Percentiles rank a stretch among this genome's conserved stretches.
These are phyloP conservation scores for Serendipita sp. DNA, from an alignment of 768 basidiomycete species.

Conservation along the genomic window DNA sequence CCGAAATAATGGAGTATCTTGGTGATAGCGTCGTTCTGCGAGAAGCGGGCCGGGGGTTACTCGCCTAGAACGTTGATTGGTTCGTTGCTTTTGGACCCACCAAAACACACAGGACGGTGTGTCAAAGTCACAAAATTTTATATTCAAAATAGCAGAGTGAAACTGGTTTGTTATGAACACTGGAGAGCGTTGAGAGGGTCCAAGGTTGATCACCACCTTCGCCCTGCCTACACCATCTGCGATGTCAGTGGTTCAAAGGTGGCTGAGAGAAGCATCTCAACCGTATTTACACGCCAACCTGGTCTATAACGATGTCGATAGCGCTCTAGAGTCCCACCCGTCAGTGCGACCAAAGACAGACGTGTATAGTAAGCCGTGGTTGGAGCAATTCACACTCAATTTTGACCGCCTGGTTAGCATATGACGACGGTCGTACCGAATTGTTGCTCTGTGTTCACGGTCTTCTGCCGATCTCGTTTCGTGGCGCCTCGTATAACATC, in stretches of 20 bases:
- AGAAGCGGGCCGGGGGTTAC: too few species aligned
- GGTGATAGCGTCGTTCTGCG: too few species aligned
- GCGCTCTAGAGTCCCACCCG: slow-evolving; percentile 34
- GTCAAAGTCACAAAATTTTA: too few species aligned
- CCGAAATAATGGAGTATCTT: too few species aligned
- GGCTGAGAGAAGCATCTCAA: slow-evolving; percentile 50
- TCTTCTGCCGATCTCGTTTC: slow-evolving; percentile 72
- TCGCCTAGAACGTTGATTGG: too few species aligned
- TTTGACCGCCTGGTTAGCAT: slow-evolving; percentile 34
- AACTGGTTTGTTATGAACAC: not conserved
- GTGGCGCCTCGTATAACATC: slow-evolving; percentile 72
- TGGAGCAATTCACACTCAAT: slow-evolving; percentile 10
- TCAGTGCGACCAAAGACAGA: slow-evolving; percentile 65
- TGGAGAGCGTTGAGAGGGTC: not conserved
- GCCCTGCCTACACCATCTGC: not conserved
- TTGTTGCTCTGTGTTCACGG: slow-evolving; percentile 84
- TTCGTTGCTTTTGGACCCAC: too few species aligned
- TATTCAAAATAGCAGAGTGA: too few species aligned
- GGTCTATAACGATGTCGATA: slow-evolving; percentile 47
- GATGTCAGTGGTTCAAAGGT: slow-evolving; percentile 21
- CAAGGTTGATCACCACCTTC: not conserved
- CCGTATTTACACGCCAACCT: slow-evolving; percentile 39
- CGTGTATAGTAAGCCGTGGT: slow-evolving; percentile 39
- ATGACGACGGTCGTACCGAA: slow-evolving; percentile 88
- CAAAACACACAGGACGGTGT: too few species aligned